Evolutionary conservation across 805 yeast genomes (phyloP).

Genomic region (Torulaspora gathmanii): DNA sequence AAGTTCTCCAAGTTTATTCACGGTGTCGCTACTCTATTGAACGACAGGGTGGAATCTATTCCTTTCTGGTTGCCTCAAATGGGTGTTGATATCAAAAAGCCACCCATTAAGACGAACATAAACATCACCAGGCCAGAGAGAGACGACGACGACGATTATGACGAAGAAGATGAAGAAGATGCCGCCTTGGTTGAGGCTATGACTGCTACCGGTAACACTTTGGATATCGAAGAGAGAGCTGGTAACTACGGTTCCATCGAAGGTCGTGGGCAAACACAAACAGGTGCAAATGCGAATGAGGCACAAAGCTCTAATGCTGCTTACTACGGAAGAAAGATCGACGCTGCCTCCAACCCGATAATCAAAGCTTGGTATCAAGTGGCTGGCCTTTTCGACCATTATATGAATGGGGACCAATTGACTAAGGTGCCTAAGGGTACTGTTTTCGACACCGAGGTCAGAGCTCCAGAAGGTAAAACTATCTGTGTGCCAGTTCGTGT

Average conservation of each 20-base stretch:
- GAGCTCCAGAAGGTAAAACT: constrained; percentile 82
- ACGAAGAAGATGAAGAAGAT: constrained; percentile 37
- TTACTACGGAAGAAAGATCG: constrained; percentile 26
- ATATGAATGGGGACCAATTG: constrained; percentile 47
- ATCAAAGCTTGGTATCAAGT: constrained; percentile 23
- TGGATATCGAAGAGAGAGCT: constrained; percentile 66
- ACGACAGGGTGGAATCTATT: constrained; percentile 74
- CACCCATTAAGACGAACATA: constrained; percentile 47
- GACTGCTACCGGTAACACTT: constrained; percentile 48
- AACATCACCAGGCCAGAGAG: constrained; percentile 37
- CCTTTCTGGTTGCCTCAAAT: constrained; percentile 99
- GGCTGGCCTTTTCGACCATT: constrained; percentile 37
- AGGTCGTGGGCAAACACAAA: neutral
- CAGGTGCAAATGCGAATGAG: constrained; percentile 6
- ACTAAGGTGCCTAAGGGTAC: constrained; percentile 63
- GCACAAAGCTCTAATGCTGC: constrained; percentile 32
- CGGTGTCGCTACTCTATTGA: constrained; percentile 88
- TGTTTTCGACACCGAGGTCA: constrained; percentile 50
- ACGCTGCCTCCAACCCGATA: constrained; percentile 20
- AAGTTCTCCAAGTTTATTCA: constrained; percentile 96
- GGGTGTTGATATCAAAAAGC: constrained; percentile 92
- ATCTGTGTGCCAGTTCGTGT: constrained; percentile 93
- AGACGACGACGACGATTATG: constrained; percentile 28
- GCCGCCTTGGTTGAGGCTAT: constrained; percentile 30
- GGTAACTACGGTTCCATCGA: constrained; percentile 44